Percentiles rank a stretch among this genome's conserved stretches.
Conservation (phyloP, 805 yeast species). For the Metschnikowia santaceciliae region DNA sequence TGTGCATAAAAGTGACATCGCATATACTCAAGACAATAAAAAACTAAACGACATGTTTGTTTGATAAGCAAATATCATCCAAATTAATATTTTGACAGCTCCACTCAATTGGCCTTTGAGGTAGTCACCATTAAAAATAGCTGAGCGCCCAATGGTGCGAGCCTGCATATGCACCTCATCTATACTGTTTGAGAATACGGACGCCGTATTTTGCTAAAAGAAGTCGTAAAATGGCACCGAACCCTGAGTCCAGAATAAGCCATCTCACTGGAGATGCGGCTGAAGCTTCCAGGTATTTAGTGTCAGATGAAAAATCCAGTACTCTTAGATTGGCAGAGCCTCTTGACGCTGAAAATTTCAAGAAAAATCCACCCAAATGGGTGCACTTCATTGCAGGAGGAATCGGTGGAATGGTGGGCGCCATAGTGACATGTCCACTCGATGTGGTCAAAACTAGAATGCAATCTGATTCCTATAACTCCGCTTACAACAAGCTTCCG, state of each 20-base stretch:
- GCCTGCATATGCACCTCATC: constrained; percentile 1
- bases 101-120: neutral
- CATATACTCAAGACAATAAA: neutral
- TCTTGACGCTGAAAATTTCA: constrained; percentile 15
- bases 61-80: neutral
- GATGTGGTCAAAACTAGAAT: constrained; percentile 95
- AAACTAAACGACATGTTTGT: neutral
- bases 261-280: constrained; percentile 45
- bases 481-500: constrained; percentile 48
- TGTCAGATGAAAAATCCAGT: constrained; percentile 69
- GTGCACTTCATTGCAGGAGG: constrained; percentile 91
- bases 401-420: constrained; percentile 97
- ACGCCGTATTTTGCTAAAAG: neutral
- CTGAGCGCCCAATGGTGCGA: neutral
- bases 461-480: constrained; percentile 80
- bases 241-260: neutral
- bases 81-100: neutral
- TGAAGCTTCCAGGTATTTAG: constrained; percentile 57
- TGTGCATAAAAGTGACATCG: neutral
- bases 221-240: neutral
- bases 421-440: constrained; percentile 87
- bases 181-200: neutral
- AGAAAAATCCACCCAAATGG: constrained; percentile 36
- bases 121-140: neutral
- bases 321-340: constrained; percentile 40